Base-by-base conservation (phyloP, 345 rosid species). In the Mercurialis annua region DNA sequence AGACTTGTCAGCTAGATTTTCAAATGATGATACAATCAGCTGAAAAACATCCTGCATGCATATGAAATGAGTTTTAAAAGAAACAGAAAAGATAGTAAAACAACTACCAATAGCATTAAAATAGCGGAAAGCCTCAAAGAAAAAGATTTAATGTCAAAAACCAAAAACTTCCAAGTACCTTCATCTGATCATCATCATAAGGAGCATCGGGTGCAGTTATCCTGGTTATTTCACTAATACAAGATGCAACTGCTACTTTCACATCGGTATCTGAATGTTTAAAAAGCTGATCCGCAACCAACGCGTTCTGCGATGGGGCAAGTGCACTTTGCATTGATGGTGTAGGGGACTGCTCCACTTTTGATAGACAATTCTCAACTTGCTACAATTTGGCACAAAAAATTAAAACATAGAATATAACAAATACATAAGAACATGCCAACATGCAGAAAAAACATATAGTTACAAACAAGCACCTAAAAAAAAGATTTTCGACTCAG, bases 131-230 rank as follows among this genome's bases (percentile, higher is more conserved):
- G n/a, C n/a, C n/a, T n/a, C n/a, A n/a, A n/a, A n/a, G n/a, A n/a
- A 26, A 10, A 46, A 46, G 8, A 14, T 57, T 21, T 15, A 60
- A 55, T 8, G 23, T 10, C 63, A 24, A 53, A 55, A 46, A 24
- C 29, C 17, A 55, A 27, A 26, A 52, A 63, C 18, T 47, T 40
- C 50, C 6, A 54, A 53, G 29, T 70, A 95, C 99, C 92, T 79
- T 95, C 99, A 95, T 92, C 73, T 74, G 78, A 0, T 90, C 97
- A 81, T 95, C 98, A 24, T 81, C 89, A 70, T 85, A 95, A 20
- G 99, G 99, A 72, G 97, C 98, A 9, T 95, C 99, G 0, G 99
- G 99, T 27, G 99, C 99, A 52, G 98, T 95, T 67, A 95, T 95
- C 81, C 99, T 85, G 18, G 96, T 95, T 72, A 92, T 88, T 85